Percentiles rank a stretch among this genome's conserved stretches.
phyloP scores from a whole-genome alignment of 805 yeast species.

The Metschnikowia peoriensis region DNA sequence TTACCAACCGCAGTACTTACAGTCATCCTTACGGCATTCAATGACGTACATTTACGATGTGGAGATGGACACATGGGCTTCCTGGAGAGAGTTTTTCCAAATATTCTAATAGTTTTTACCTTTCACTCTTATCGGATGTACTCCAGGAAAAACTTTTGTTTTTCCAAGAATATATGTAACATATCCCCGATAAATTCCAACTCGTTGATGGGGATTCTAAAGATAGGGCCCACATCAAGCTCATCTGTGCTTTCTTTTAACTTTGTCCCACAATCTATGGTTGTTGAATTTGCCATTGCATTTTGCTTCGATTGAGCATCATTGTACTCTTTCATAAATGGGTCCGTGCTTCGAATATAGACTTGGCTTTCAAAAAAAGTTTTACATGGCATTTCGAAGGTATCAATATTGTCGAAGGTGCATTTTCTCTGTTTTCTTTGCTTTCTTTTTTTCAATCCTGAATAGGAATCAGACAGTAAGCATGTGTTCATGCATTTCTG shows the following conservation, averaged over 20 bases:
- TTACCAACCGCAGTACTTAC: constrained; percentile 59
- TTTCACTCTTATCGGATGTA: neutral
- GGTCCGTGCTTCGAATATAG: too few relatives aligned
- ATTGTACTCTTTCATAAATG: too few relatives aligned
- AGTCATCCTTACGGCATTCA: constrained; percentile 60
- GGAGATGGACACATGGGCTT: constrained; percentile 51
- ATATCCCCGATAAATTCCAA: neutral
- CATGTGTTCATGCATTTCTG: too few relatives aligned
- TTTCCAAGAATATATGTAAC: neutral
- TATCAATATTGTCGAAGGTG: too few relatives aligned
- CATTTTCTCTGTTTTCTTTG: too few relatives aligned
- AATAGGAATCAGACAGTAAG: too few relatives aligned
- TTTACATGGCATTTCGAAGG: too few relatives aligned
- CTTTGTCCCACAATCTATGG: neutral
- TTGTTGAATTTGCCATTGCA: neutral
- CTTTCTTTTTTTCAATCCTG: too few relatives aligned
- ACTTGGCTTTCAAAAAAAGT: too few relatives aligned
- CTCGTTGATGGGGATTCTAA: neutral
- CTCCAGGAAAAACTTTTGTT: neutral
- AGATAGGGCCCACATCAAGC: neutral
- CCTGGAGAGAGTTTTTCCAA: constrained; percentile 46
- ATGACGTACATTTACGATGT: constrained; percentile 70
- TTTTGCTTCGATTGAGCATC: too few relatives aligned
- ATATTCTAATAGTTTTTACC: neutral
- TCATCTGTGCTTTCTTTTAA: neutral